These are phyloP conservation scores for Microcos paniculata DNA, from an alignment of 345 rosid species.

Conservation along the genomic window DNA sequence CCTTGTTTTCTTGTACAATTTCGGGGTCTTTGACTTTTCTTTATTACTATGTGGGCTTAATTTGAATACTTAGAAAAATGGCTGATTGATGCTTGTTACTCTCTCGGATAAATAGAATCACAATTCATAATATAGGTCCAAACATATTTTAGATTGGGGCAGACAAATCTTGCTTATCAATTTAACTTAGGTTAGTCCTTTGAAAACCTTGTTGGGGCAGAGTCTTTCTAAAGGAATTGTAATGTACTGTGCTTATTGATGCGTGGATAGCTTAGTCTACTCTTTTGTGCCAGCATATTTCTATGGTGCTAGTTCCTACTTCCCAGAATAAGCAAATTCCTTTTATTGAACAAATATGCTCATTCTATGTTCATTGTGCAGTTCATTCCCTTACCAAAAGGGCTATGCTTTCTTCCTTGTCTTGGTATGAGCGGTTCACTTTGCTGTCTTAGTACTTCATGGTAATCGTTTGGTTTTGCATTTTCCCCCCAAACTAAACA, in stretches of 20 bases:
- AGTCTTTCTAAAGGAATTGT: not conserved
- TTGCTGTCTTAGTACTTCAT: not conserved
- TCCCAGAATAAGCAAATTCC: not conserved
- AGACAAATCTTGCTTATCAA: not conserved
- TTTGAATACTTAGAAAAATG: not conserved
- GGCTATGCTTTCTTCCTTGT: not conserved
- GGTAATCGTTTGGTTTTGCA: not conserved
- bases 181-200: not conserved
- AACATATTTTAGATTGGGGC: not conserved
- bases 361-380: not conserved
- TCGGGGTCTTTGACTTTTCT: not conserved
- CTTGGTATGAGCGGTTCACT: conserved; percentile 5
- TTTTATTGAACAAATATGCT: not conserved
- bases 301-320: not conserved
- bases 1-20: not conserved
- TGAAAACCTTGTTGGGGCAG: not conserved
- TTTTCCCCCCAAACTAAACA: conserved; percentile 17
- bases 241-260: not conserved
- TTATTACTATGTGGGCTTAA: not conserved
- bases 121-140: not conserved
- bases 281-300: not conserved
- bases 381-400: not conserved
- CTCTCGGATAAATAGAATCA: not conserved
- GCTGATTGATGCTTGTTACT: not conserved
- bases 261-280: not conserved